A percentile compares a stretch with the other conserved stretches of the same genome.
Evolutionary conservation across 306 rosid genomes (phyloP).

Genomic region (Inga laurina): DNA sequence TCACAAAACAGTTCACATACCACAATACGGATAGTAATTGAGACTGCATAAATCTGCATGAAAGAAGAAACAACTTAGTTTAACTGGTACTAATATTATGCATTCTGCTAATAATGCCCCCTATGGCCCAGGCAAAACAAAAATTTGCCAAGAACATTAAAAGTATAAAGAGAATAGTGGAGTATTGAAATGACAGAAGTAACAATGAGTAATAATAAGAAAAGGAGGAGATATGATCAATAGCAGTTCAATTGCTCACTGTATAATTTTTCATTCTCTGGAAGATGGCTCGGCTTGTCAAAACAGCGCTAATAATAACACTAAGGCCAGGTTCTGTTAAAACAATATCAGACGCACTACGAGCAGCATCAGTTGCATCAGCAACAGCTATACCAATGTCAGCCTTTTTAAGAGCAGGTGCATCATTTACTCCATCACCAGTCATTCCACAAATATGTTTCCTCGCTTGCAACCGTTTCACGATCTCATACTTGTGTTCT

Average conservation of each 20-base stretch:
- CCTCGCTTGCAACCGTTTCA: slow-evolving; percentile 97
- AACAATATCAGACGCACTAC: slow-evolving; percentile 98
- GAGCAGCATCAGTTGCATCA: slow-evolving; percentile 99
- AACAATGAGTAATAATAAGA: neutral
- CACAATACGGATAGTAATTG: slow-evolving; percentile 98
- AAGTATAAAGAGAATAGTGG: neutral
- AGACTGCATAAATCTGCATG: slow-evolving; percentile 95
- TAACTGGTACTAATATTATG: slow-evolving; percentile 1
- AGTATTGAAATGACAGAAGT: neutral
- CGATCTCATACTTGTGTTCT: slow-evolving; percentile 99
- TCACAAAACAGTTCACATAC: slow-evolving; percentile 51
- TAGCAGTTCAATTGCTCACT: slow-evolving; percentile 48
- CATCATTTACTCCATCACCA: slow-evolving; percentile 98
- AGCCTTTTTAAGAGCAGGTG: slow-evolving; percentile 99
- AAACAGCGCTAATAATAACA: slow-evolving; percentile 95
- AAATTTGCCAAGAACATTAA: slow-evolving; percentile 2
- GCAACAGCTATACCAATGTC: slow-evolving; percentile 99
- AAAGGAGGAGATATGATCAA: slow-evolving; percentile 16
- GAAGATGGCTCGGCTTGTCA: slow-evolving; percentile 96
- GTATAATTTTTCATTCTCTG: slow-evolving; percentile 99
- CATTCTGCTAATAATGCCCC: neutral
- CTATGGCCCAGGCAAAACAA: neutral
- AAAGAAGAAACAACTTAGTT: slow-evolving; percentile 24
- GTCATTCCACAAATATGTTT: slow-evolving; percentile 99
- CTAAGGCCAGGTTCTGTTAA: slow-evolving; percentile 97